A percentile compares a stretch with the other conserved stretches of the same genome.
Evolutionary conservation across 306 rosid species (phyloP).

Genomic region (barrel medic (Medicago truncatula)): MtrunA17r5.0-ANR NC_053048.1:26990501-26991000

Average conservation of each 20-base stretch:
- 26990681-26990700: conserved; percentile 10
- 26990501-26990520: not conserved
- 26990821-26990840: not conserved
- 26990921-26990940: not conserved
- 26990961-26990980: not conserved
- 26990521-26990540: not conserved
- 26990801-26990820: not conserved
- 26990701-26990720: not conserved
- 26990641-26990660: not conserved
- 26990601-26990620: not conserved
- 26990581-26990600: not conserved
- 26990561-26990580: not conserved
- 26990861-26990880: not conserved
- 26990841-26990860: not conserved
- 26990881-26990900: not conserved
- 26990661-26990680: not conserved
- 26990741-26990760: not conserved
- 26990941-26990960: not conserved
- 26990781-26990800: not conserved
- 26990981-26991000: not conserved
- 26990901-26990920: not conserved
- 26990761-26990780: not conserved
- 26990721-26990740: not conserved
- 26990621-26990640: not conserved
- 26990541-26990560: not conserved